phyloP scores from a whole-genome alignment of 495 filamentous ascomycete genomes.

The Ascodesmis nigricans region DNA sequence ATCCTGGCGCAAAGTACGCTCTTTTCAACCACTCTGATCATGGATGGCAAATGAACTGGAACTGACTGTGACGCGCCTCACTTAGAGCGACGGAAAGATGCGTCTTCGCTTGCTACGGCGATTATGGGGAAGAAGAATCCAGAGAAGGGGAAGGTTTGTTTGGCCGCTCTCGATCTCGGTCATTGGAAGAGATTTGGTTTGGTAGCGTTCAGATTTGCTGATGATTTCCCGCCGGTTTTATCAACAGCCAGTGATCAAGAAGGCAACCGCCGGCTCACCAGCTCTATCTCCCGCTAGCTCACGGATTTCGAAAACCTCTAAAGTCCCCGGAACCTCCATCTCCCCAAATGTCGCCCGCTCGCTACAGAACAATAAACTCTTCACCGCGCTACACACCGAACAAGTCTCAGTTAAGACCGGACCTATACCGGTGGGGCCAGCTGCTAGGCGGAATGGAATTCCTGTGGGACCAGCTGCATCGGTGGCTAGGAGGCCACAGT shows the following conservation, averaged over 20 bases:
- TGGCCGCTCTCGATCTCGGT: conserved; percentile 8
- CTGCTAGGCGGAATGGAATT: too few relatives aligned
- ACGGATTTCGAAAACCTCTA: neutral
- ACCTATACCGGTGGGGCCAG: too few relatives aligned
- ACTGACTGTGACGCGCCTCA: neutral
- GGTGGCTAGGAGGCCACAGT: too few relatives aligned
- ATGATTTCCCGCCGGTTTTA: conserved; percentile 18
- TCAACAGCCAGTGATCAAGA: conserved; percentile 31
- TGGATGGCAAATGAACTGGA: neutral
- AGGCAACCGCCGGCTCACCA: conserved; percentile 21
- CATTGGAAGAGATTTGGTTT: neutral
- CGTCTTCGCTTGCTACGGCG: conserved; percentile 16
- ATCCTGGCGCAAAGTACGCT: conserved; percentile 17
- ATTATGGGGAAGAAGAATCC: conserved; percentile 16
- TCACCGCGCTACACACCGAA: conserved; percentile 19
- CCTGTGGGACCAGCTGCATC: too few relatives aligned
- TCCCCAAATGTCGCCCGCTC: conserved; percentile 18
- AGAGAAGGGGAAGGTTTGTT: too few relatives aligned
- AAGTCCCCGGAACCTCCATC: conserved; percentile 16
- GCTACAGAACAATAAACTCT: conserved; percentile 22
- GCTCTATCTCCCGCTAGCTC: conserved; percentile 18
- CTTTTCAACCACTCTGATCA: neutral
- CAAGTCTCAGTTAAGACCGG: conserved; percentile 3
- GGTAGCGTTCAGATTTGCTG: conserved; percentile 16
- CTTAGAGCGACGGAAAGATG: conserved; percentile 16